Base-by-base conservation (phyloP, 805 yeast genomes). In the Hanseniaspora guilliermondii region DNA sequence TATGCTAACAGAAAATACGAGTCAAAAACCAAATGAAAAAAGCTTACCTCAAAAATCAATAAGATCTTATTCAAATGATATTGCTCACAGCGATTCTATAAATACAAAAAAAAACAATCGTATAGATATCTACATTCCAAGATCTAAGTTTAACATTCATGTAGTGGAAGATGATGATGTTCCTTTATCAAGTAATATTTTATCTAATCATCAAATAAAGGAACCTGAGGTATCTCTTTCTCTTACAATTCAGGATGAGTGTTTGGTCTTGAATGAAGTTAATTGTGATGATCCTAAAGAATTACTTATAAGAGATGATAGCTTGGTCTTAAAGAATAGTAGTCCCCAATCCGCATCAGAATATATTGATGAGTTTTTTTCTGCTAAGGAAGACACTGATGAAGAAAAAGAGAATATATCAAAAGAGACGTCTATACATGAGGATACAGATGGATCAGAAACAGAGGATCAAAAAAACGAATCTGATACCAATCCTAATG, bases 101-200 rank as follows among this genome's bases (percentile, higher is more conserved):
- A 38, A 11, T 11, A 19, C 7, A 12, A 38, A 3, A 1, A n/a
- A 38, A 38, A 27, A 27, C 2, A 27, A 7, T 27, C 32, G 8
- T n/a, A 40, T 44, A 17, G 47, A 44, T 32, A 17, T 44, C 25
- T 44, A 44, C n/a, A 44, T 44, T 30, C 47, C 47, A 30, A 44
- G 17, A 27, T 44, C 47, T 9, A 44, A 6, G 11, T 44, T 44
- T 16, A 44, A 32, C 7, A 19, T 44, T 14, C 38, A 44, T 19
- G 5, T 25, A 4, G 35, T 42, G 25, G 46, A 42, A 2, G 46
- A 25, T 25, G 16, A 14, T 24, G 22, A 25, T 25, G 11, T 17
- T 19, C n/a, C 14, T n/a, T 1, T 17, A 27, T 3, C 46, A 16
- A 42, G 16, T 5, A 42, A 17, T 39, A 7, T 16, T 3, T 5